Evolutionary conservation across 768 basidiomycete species (phyloP), one percentile per base, ranked within the genome.

Genomic region (Steccherinum ochraceum): DNA sequence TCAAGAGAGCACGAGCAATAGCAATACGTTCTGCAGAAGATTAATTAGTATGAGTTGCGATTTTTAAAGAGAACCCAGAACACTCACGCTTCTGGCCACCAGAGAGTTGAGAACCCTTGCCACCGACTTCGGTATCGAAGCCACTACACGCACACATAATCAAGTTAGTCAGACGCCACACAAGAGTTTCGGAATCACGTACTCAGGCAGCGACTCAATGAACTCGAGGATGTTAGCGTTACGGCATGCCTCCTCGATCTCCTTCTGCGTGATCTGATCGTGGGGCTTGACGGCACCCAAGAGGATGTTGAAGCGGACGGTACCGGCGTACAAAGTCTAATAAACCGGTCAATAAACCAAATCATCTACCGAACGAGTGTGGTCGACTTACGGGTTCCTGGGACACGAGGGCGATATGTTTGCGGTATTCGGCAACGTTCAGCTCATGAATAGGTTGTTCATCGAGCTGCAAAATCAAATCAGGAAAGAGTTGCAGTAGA

Each of bases 181-280:
- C n/a, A n/a, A n/a, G n/a, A n/a, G n/a, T n/a, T n/a, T n/a, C n/a
- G n/a, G n/a, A n/a, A n/a, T n/a, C n/a, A n/a, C n/a, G n/a, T n/a
- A 91, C 49, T 87, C 86, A n/a, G 93, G 93, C 23, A 97, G 69
- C 1, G 83, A 82, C 57, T 79, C 69, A 59, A 96, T 91, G 73
- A 96, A 96, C 24, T 94, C 91, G 51, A 93, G 72, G 64, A 94
- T 84, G 64, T 96, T 96, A 40, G 94, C 94, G 58, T 89, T 76
- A 16, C 84, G 78, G 61, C 93, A 94, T 0, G 81, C 93, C 19
- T 78, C 73, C 64, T 93, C 89, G 25, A 96, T 82, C 65, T 96
- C 92, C 60, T 85, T 78, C 61, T 93, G 81, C 2, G 91, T 92
- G 11, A 93, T 87, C 58, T 93, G 83, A 0, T 79, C 78, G 27